phyloP scores from a whole-genome alignment of 768 basidiomycete species.

The Russula olivacea region DNA sequence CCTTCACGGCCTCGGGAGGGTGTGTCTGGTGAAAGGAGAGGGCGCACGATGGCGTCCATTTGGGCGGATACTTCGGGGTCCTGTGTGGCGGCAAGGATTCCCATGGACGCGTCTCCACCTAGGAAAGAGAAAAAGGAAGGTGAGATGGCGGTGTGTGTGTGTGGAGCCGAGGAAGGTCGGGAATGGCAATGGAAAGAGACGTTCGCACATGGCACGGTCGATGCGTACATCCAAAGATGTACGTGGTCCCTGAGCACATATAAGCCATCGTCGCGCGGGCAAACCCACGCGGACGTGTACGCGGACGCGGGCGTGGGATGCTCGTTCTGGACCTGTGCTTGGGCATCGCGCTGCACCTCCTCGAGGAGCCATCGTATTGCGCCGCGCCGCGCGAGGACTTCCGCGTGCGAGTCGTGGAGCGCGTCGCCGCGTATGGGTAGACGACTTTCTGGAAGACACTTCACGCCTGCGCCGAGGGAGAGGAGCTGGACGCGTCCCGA shows the following conservation, averaged over 20 bases:
- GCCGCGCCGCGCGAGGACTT: slow-evolving; percentile 80
- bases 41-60: slow-evolving; percentile 46
- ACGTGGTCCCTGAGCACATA: slow-evolving; percentile 46
- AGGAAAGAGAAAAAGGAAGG: slow-evolving; percentile 9
- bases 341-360: slow-evolving; percentile 45
- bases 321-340: slow-evolving; percentile 17
- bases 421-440: slow-evolving; percentile 68
- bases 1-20: slow-evolving; percentile 74
- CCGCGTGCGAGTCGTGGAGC: slow-evolving; percentile 87
- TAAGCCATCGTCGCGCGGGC: slow-evolving; percentile 32
- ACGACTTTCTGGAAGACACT: slow-evolving; percentile 64
- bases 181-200: too few relatives aligned
- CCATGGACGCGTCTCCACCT: slow-evolving; percentile 90
- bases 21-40: slow-evolving; percentile 31
- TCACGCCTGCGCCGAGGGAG: slow-evolving; percentile 76
- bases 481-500: slow-evolving; percentile 45
- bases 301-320: neutral
- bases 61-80: slow-evolving; percentile 64
- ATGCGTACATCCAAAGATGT: slow-evolving; percentile 67
- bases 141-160: neutral
- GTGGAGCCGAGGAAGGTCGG: neutral
- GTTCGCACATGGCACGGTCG: slow-evolving; percentile 53
- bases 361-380: slow-evolving; percentile 74
- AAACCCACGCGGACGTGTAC: slow-evolving; percentile 47
- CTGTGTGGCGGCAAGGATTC: slow-evolving; percentile 68